Conservation (phyloP, 768 basidiomycete genomes). For the Clitopilus passeckerianus region DNA sequence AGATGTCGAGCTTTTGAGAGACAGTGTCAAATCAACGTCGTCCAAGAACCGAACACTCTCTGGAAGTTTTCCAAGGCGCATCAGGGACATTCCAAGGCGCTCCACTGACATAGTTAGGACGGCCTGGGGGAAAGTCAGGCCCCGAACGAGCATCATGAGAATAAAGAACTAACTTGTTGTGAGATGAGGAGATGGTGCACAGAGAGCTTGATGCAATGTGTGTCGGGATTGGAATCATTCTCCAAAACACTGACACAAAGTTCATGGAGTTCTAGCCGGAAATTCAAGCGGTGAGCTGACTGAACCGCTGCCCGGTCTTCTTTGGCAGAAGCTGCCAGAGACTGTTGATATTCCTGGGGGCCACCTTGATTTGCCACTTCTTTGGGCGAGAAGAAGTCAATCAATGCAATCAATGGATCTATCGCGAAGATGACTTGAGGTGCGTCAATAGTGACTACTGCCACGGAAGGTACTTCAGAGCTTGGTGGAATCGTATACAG, state of each 20-base stretch:
- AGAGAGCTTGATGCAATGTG: constrained; percentile 84
- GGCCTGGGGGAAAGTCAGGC: constrained; percentile 38
- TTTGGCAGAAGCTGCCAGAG: not conserved
- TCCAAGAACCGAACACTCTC: constrained; percentile 93
- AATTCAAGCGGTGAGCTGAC: constrained; percentile 32
- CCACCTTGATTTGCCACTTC: not conserved
- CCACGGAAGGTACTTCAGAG: constrained; percentile 50
- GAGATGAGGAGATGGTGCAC: constrained; percentile 83
- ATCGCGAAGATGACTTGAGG: constrained; percentile 90
- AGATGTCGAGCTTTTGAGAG: constrained; percentile 81
- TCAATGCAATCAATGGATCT: constrained; percentile 85
- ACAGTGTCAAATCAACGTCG: constrained; percentile 83
- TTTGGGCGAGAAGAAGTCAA: constrained; percentile 60
- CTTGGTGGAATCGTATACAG: constrained; percentile 79
- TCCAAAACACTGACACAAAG: constrained; percentile 87
- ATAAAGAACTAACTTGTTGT: constrained; percentile 63
- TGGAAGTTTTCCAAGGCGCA: constrained; percentile 75
- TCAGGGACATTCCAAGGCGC: constrained; percentile 89
- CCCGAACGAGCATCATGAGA: too few species aligned
- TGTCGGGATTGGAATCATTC: constrained; percentile 69
- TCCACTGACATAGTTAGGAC: constrained; percentile 76
- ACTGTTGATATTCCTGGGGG: constrained; percentile 33
- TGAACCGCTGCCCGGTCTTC: not conserved
- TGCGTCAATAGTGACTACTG: constrained; percentile 85
- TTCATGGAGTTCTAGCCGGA: constrained; percentile 86